Conservation (phyloP, 768 basidiomycete genomes). For the Macrolepiota albuminosa region DNA sequence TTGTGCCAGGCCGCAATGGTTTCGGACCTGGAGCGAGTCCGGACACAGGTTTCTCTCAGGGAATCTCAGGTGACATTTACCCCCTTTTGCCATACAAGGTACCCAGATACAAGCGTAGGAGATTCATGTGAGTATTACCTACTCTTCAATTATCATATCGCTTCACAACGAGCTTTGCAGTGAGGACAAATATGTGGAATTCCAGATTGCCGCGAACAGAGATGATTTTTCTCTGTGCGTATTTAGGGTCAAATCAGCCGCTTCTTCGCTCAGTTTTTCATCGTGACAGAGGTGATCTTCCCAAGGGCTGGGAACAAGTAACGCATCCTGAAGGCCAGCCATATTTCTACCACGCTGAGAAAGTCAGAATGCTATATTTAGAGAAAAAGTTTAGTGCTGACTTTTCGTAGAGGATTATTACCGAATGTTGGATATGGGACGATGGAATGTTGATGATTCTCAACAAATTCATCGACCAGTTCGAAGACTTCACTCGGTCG, state of each 20-base stretch:
- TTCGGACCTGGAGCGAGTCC: too few relatives aligned
- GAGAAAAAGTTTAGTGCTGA: neutral
- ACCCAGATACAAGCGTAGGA: conserved; percentile 6
- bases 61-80: neutral
- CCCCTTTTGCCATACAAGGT: conserved; percentile 4
- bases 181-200: neutral
- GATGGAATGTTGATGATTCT: neutral
- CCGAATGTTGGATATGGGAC: conserved; percentile 6
- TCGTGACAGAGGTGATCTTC: neutral
- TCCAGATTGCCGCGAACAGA: neutral
- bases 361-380: neutral
- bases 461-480: neutral
- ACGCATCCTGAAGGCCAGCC: conserved; percentile 8
- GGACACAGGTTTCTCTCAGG: neutral
- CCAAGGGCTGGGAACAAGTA: conserved; percentile 4
- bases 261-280: neutral
- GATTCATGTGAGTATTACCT: conserved; percentile 3
- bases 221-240: conserved; percentile 2
- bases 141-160: too few relatives aligned
- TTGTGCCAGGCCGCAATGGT: neutral
- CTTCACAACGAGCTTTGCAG: neutral
- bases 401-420: neutral
- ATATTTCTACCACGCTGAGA: conserved; percentile 4
- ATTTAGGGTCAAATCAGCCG: neutral
- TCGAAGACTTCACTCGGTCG: neutral